Conservation (phyloP, 75 land plant species). For the Sequoia sempervirens region DNA sequence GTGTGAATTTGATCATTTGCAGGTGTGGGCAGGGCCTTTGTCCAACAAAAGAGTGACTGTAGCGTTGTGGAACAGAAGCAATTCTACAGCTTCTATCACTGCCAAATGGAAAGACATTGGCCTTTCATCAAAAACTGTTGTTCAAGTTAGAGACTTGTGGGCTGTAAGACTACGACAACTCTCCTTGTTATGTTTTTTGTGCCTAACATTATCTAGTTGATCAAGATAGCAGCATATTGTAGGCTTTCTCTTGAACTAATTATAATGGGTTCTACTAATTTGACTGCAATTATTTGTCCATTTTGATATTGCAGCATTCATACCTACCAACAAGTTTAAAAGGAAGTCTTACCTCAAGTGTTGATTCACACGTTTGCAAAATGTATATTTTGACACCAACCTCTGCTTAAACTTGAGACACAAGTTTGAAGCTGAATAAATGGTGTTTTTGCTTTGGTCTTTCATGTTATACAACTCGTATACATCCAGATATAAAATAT, state of each 20-base stretch:
- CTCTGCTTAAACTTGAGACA: background rate
- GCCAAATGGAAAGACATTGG: conserved; percentile 67
- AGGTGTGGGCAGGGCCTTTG: conserved; percentile 90
- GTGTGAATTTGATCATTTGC: background rate
- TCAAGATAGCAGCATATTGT: background rate
- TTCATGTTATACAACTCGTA: no score
- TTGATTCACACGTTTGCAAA: conserved; percentile 41
- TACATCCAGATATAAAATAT: no score
- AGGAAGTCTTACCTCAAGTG: conserved; percentile 12
- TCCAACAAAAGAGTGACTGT: conserved; percentile 34
- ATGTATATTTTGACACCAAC: conserved; percentile 11
- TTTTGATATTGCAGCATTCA: background rate
- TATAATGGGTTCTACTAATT: background rate
- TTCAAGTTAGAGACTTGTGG: conserved; percentile 68
- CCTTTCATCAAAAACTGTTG: conserved; percentile 24
- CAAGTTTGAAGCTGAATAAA: background rate
- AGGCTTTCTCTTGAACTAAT: background rate
- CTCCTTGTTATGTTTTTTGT: background rate
- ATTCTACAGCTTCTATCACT: conserved; percentile 33
- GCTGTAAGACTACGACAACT: conserved; percentile 30
- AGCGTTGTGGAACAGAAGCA: conserved; percentile 60
- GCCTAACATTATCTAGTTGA: background rate
- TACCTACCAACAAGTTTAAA: background rate
- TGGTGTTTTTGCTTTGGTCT: no score
- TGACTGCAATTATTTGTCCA: background rate